phyloP scores from a whole-genome alignment of 441 rosid genomes.

The Populus trichocarpa region DNA sequence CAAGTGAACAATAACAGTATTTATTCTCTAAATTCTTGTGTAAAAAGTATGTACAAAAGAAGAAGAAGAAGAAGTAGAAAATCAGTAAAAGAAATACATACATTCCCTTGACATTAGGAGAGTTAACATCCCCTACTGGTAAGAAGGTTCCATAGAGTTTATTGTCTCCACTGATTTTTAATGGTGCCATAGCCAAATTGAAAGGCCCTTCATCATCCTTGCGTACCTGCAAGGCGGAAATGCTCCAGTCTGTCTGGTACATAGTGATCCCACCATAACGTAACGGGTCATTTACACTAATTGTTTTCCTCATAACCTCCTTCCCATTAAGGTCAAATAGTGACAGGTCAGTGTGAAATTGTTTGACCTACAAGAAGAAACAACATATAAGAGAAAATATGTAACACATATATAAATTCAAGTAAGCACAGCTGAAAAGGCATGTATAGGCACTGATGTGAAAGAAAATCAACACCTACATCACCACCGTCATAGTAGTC shows the following conservation, averaged over 20 bases:
- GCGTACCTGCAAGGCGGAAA: slow-evolving; percentile 73
- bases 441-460: not conserved
- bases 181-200: slow-evolving; percentile 94
- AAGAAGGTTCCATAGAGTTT: slow-evolving; percentile 89
- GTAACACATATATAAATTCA: not conserved
- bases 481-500: slow-evolving; percentile 86
- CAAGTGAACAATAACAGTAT: no score
- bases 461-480: slow-evolving; percentile 29
- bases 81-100: slow-evolving; percentile 30
- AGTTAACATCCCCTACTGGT: slow-evolving; percentile 66
- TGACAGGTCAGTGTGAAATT: slow-evolving; percentile 79
- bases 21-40: not conserved
- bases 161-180: slow-evolving; percentile 84
- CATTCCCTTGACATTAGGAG: slow-evolving; percentile 86
- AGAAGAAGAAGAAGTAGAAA: not conserved
- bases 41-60: not conserved
- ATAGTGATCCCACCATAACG: slow-evolving; percentile 83
- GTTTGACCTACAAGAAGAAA: slow-evolving; percentile 55
- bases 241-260: slow-evolving; percentile 97
- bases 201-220: slow-evolving; percentile 87
- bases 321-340: slow-evolving; percentile 67
- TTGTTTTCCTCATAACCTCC: slow-evolving; percentile 82
- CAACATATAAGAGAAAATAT: not conserved
- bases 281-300: slow-evolving; percentile 84
- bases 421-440: not conserved